Evolutionary conservation across 768 basidiomycete species (phyloP).

Genomic region (Macrolepiota fuliginosa): DNA sequence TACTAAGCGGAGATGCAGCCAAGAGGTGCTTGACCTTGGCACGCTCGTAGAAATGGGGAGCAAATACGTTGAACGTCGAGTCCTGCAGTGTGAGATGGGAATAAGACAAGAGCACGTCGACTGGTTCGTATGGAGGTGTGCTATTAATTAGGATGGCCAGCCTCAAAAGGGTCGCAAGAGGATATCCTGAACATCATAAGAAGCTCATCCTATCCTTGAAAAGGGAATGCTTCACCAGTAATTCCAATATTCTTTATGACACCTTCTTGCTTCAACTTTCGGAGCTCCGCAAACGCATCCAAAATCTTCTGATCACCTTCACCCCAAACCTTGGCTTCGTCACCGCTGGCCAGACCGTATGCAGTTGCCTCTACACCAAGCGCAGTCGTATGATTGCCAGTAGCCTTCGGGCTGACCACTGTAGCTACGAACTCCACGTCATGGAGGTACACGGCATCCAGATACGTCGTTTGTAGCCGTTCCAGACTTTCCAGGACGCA

Average conservation of each 20-base stretch:
- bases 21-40: conserved; percentile 69
- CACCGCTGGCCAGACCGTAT: conserved; percentile 64
- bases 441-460: conserved; percentile 81
- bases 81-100: conserved; percentile 81
- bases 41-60: conserved; percentile 52
- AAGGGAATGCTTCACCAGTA: conserved; percentile 47
- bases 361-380: conserved; percentile 48
- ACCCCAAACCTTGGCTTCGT: conserved; percentile 56
- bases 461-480: conserved; percentile 71
- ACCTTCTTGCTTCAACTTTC: conserved; percentile 70
- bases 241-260: conserved; percentile 75
- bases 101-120: conserved; percentile 81
- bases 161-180: conserved; percentile 82
- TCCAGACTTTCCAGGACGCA: conserved; percentile 66
- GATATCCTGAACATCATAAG: conserved; percentile 53
- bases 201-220: background rate
- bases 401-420: conserved; percentile 41
- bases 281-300: conserved; percentile 63
- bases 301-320: conserved; percentile 73
- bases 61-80: conserved; percentile 53
- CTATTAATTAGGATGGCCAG: conserved; percentile 71
- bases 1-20: conserved; percentile 80
- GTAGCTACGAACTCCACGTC: conserved; percentile 79
- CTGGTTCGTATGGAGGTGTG: conserved; percentile 61
- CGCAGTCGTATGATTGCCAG: conserved; percentile 57